Conservation (phyloP, 2,329 filamentous ascomycete species). For the Cercospora beticola region DNA sequence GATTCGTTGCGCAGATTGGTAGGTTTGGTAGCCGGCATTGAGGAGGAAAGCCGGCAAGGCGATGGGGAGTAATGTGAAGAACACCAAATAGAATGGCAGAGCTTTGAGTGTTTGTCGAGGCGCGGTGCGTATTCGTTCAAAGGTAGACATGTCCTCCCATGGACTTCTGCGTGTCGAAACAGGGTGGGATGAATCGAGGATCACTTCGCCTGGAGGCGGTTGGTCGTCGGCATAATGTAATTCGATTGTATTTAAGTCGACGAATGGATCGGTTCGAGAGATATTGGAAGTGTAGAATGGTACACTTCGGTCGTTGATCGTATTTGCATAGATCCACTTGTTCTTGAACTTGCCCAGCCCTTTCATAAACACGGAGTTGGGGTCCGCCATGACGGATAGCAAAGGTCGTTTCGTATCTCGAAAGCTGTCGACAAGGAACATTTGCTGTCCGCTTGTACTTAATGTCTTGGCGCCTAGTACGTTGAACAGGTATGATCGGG, state of each 20-base stretch:
- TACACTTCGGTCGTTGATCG: slow-evolving; percentile 79
- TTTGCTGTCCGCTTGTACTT: slow-evolving; percentile 78
- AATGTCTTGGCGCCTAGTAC: slow-evolving; percentile 77
- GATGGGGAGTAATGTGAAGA: slow-evolving; percentile 72
- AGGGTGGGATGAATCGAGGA: slow-evolving; percentile 68
- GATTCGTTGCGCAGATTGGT: slow-evolving; percentile 73
- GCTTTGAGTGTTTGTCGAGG: slow-evolving; percentile 48
- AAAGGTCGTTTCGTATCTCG: slow-evolving; percentile 78
- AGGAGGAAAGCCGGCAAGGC: slow-evolving; percentile 69
- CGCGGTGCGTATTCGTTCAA: slow-evolving; percentile 24
- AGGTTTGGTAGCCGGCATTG: slow-evolving; percentile 74
- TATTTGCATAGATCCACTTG: slow-evolving; percentile 78
- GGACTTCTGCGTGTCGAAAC: slow-evolving; percentile 47
- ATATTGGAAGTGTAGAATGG: slow-evolving; percentile 82
- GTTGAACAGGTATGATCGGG: slow-evolving; percentile 60
- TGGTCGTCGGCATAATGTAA: slow-evolving; percentile 69
- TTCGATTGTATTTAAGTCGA: slow-evolving; percentile 64
- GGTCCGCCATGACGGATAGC: slow-evolving; percentile 77
- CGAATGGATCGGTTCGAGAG: slow-evolving; percentile 73
- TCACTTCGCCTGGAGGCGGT: slow-evolving; percentile 68
- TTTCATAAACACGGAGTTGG: slow-evolving; percentile 79
- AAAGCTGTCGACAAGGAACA: slow-evolving; percentile 85
- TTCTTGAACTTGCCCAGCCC: slow-evolving; percentile 74
- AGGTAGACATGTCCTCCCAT: slow-evolving; percentile 21
- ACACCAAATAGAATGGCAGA: slow-evolving; percentile 63